phyloP scores from a whole-genome alignment of 2,329 filamentous ascomycete genomes.

The Clathrospora elynae region DNA sequence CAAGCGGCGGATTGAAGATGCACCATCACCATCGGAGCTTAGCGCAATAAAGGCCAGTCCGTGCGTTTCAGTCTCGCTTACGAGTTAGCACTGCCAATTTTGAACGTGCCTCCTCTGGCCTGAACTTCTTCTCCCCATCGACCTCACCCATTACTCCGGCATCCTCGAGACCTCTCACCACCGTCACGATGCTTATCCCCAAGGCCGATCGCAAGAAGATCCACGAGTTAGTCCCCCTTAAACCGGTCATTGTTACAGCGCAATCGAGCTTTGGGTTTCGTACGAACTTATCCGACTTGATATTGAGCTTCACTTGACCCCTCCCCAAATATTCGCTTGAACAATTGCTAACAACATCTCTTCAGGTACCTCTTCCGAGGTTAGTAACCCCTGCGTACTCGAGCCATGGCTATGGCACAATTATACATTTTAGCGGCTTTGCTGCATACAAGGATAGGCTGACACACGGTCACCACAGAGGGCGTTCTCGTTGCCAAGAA shows the following conservation, averaged over 20 bases:
- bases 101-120: too few species aligned
- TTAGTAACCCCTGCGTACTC: conserved; percentile 43
- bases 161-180: conserved; percentile 34
- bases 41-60: too few species aligned
- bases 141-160: conserved; percentile 25
- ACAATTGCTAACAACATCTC: conserved; percentile 27
- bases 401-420: conserved; percentile 49
- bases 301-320: conserved; percentile 28
- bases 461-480: conserved; percentile 60
- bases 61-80: too few species aligned
- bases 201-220: conserved; percentile 99
- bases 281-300: conserved; percentile 39
- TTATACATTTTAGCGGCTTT: conserved; percentile 39
- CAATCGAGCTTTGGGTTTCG: conserved; percentile 37
- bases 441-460: conserved; percentile 50
- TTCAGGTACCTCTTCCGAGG: conserved; percentile 51
- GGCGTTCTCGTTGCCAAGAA: conserved; percentile 96
- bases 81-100: too few species aligned
- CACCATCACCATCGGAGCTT: too few species aligned
- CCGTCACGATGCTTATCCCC: conserved; percentile 81
- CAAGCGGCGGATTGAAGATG: background rate
- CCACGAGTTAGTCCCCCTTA: conserved; percentile 86
- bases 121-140: conserved; percentile 26
- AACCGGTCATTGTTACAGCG: conserved; percentile 20
- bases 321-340: conserved; percentile 17